Evolutionary conservation across 164 flowering plant species (phyloP), one percentile per base, ranked within the genome.

Genomic region (Vitis vinifera): DNA sequence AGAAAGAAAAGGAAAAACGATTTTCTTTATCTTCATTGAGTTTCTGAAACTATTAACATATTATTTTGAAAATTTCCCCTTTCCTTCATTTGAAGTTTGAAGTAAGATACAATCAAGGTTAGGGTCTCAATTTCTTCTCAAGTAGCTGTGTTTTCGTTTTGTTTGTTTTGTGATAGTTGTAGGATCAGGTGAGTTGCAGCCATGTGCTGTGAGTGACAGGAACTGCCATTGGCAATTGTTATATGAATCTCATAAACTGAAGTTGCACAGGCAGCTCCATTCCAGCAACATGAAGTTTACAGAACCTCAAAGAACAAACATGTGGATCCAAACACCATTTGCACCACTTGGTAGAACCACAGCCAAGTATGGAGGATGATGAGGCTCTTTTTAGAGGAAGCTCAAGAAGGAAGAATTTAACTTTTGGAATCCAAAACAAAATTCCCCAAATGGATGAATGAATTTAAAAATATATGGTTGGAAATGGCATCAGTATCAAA

Each of bases 101-200:
- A 49, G 56, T 65, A 66, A 37, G 59, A 50, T 66, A 23, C 62
- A 55, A 44, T 23, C 70, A 68, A 59, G 47, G 59, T 62, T 15
- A n/a, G 51, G 59, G 30, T 65, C 68, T 58, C 71, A 29, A n/a
- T 23, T 17, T 64, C 61, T 53, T 65, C 9, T 53, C 8, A 16
- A 53, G 15, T 72, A 50, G 51, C 70, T 2, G 9, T 66, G 47
- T 16, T 66, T 37, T 51, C 66, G 63, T 31, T 59, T 23, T 59
- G 65, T 55, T 62, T 73, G 31, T 44, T 59, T 55, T 48, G 63
- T 8, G 69, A 27, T 64, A 66, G 65, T 30, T 60, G 44, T 66
- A 65, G 63, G 14, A 59, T 3, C 59, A 16, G 59, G 2, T 57
- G 16, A 8, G 59, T n/a, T 57, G 59, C 27, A 23, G 11, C 4